A percentile compares a stretch with the other conserved stretches of the same genome.
Evolutionary conservation across 495 filamentous ascomycete genomes (phyloP).

Genomic region (Podospora sp.): DNA sequence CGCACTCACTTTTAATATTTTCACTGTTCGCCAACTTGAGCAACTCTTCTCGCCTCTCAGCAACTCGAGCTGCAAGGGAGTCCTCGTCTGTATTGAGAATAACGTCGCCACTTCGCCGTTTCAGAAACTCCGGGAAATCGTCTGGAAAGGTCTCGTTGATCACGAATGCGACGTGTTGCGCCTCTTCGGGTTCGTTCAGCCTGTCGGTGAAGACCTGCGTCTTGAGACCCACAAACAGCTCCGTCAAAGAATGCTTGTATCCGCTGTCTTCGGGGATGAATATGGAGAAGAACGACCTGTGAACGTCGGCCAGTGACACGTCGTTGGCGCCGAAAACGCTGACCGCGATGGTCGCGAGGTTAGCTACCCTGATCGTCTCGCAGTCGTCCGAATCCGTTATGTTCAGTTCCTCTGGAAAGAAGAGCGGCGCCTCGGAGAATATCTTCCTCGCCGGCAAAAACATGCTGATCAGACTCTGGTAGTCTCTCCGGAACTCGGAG

Average conservation of each 20-base stretch:
- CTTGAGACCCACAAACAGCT: slow-evolving; percentile 80
- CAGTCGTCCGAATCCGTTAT: slow-evolving; percentile 67
- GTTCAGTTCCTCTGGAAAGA: slow-evolving; percentile 74
- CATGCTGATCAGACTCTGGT: slow-evolving; percentile 73
- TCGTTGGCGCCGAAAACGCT: slow-evolving; percentile 83
- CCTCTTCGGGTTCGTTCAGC: slow-evolving; percentile 59
- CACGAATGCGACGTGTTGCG: slow-evolving; percentile 61
- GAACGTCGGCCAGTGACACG: slow-evolving; percentile 78
- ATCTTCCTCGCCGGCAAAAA: slow-evolving; percentile 81
- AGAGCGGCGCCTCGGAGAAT: slow-evolving; percentile 69
- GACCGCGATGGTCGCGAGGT: slow-evolving; percentile 81
- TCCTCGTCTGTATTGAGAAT: slow-evolving; percentile 69
- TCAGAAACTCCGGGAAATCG: slow-evolving; percentile 64
- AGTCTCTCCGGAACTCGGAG: slow-evolving; percentile 79
- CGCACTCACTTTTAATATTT: slow-evolving; percentile 49
- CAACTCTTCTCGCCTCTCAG: slow-evolving; percentile 67
- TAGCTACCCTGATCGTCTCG: slow-evolving; percentile 80
- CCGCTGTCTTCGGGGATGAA: slow-evolving; percentile 73
- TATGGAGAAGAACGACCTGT: slow-evolving; percentile 81
- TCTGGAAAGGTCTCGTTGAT: slow-evolving; percentile 74
- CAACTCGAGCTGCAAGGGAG: slow-evolving; percentile 69
- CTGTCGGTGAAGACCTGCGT: slow-evolving; percentile 82
- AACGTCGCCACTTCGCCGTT: slow-evolving; percentile 65
- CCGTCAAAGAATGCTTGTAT: slow-evolving; percentile 59
- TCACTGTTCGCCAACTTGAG: slow-evolving; percentile 62